Evolutionary conservation across 768 basidiomycete genomes (phyloP), one percentile per base, ranked within the genome.

Genomic region (Rubroboletus pulcherrimus): DNA sequence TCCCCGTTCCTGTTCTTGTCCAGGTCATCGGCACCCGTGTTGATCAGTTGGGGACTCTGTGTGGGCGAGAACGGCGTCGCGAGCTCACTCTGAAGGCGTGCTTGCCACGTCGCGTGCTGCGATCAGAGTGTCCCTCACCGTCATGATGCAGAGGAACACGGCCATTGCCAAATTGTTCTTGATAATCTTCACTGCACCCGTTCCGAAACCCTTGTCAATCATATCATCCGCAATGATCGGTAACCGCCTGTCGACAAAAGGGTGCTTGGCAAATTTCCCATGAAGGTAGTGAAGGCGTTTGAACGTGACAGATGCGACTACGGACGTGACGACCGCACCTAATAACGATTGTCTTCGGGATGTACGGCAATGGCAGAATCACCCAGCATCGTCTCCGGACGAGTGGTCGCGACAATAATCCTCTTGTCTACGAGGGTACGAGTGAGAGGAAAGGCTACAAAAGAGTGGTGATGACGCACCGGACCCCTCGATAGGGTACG

Each of bases 341-440:
- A 93, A 75, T 98, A 98, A 12, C 96, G 85, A 9, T 81, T 74
- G 69, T 98, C 96, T 55, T 95, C 84, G 3, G 94, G 95, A 72
- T 99, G 96, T 0, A 98, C 92, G 30, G 97, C 97, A 24, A 99
- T 87, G 29, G 91, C 97, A 2, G 94, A 93, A 80, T 98, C 97
- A 35, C 97, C 97, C 0, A 99, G 80, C 92, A 98, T 96, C 0
- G 97, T 98, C 73, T 98, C 97, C 0, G 95, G 95, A 77, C 97
- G 92, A 6, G 96, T 98, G 1, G 97, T 99, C 1, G 97, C 96
- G 38, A 99, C 86, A 51, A 97, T 78, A 56, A 99, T 87, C 67
- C 79, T 87, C 68, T 98, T 95, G 51, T 96, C 94, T 89, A 54
- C 4, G 3, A 21, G 30, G 21, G 31, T 21, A 30, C 24, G 5